Base-by-base conservation (phyloP, 441 rosid species). In the Erysimum cheiri region DNA sequence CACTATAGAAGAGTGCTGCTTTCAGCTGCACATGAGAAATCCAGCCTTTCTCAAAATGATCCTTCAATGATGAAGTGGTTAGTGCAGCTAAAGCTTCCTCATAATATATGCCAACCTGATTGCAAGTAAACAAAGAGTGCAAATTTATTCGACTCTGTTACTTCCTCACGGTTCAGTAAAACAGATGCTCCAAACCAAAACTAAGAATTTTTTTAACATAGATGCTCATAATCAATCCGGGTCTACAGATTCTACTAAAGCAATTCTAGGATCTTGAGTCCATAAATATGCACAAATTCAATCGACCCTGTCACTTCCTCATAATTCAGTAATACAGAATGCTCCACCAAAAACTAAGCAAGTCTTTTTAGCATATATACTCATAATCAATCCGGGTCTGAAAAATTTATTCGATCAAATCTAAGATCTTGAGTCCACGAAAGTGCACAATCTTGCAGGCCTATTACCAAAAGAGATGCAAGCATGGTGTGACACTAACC, bases 1-100 rank as follows among this genome's bases (percentile, higher is more conserved):
- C 98, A 11, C 84, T 86, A 73, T 81, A 90, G 76, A 90, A 94
- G 17, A 94, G 75, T 37, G 89, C 83, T 29, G 96, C 93, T 85
- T 94, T 94, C 49, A 91, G 78, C 75, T 88, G 98, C 80, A 94
- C 96, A 67, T 94, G 98, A 33, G 85, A 78, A 77, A 92, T 80
- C 98, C 98, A 94, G 3, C 86, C 86, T 85, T 70, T 91, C 65
- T 94, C 97, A 58, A 94, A 94, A 83, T 94, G 98, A 83, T 94
- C 97, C 75, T 85, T 94, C 72, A 94, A 69, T 13, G 98, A 91
- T 29, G 87, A 78, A 62, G 78, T 84, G 65, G 41, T 86, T 31
- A 92, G 77, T 39, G 92, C 90, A 11, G 87, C 92, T 48, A 87
- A 81, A 67, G 96, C 91, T 81, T 94, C 98, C 82, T 94, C 98